Base-by-base conservation (phyloP, 2,329 filamentous ascomycete genomes). In the Calonectria henricotiae region DNA sequence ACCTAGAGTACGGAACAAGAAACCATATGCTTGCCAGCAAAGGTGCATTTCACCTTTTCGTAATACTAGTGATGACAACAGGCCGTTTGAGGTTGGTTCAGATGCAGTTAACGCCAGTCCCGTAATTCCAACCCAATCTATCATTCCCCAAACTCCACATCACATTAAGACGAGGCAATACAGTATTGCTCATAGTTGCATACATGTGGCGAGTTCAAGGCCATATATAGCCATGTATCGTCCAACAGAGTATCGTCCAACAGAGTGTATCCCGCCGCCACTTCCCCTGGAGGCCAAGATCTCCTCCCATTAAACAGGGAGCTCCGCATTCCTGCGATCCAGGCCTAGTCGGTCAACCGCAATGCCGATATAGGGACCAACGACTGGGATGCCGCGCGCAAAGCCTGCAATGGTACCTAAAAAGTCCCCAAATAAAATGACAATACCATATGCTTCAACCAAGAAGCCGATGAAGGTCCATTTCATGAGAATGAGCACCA, bases 351-450 rank as follows among this genome's bases (percentile, higher is more conserved):
- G 89, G 80, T 97, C 94, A 72, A 97, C 87, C 3, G 87, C 87
- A 74, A 89, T 85, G 69, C 94, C 93, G 79, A 98, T 92, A 78
- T 95, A 97, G 5, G 95, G 94, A 4, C 96, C 96, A 6, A 98
- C 86, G 8, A 98, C 88, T 0, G 96, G 96, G 12, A 97, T 84
- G 71, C 93, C 94, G 67, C 94, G 91, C 44, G 94, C 94, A 79
- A 98, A 98, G 17, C 93, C 90, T 0, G 93, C 93, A 74, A 98
- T 95, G 23, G 96, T 98, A 60, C 95, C 94, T 69, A 98, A 89
- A 84, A 98, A 98, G 83, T 99, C 96, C 41, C 96, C 96, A 84
- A 99, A 99, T 41, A 99, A 86, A 62, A 98, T 89, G 75, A 97
- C 89, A 75, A 99, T 96, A 35, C 96, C 96, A 83, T 98, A 98